Conservation (phyloP, 2,329 filamentous ascomycete species). For the Stachybotrys echinatus region DNA sequence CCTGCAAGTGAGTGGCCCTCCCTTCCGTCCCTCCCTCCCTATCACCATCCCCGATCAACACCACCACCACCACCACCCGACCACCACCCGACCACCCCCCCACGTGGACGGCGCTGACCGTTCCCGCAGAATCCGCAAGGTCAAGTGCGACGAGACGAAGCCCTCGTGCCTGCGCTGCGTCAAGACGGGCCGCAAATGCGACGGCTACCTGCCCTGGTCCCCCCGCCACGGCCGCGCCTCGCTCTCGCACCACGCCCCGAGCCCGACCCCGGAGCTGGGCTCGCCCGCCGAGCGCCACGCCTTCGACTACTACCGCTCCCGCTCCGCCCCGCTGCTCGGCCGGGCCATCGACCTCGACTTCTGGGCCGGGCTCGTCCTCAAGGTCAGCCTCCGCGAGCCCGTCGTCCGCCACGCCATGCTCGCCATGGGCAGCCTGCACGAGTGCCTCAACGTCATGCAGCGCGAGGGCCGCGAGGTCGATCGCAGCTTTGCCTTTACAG, state of each 20-base stretch:
- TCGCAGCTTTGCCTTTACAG: slow-evolving; percentile 15
- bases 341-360: slow-evolving; percentile 36
- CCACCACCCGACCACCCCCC: background rate
- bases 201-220: slow-evolving; percentile 39
- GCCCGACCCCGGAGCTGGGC: slow-evolving; percentile 11
- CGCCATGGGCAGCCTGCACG: slow-evolving; percentile 43
- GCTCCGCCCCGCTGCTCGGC: slow-evolving; percentile 32
- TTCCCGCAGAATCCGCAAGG: slow-evolving; percentile 40
- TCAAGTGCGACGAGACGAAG: slow-evolving; percentile 53
- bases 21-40: background rate
- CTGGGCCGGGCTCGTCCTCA: slow-evolving; percentile 39
- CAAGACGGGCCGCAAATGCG: slow-evolving; percentile 50
- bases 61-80: background rate
- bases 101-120: background rate
- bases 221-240: slow-evolving; percentile 11
- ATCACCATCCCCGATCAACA: background rate
- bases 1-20: slow-evolving; percentile 45
- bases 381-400: slow-evolving; percentile 37
- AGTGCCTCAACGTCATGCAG: slow-evolving; percentile 18
- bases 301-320: slow-evolving; percentile 28
- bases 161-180: slow-evolving; percentile 47
- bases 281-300: slow-evolving; percentile 16
- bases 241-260: slow-evolving; percentile 8
- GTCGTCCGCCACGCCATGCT: slow-evolving; percentile 44
- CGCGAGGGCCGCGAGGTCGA: slow-evolving; percentile 12